Evolutionary conservation across 2,329 filamentous ascomycete species (phyloP).

Genomic region (Monilinia fructigena): DNA sequence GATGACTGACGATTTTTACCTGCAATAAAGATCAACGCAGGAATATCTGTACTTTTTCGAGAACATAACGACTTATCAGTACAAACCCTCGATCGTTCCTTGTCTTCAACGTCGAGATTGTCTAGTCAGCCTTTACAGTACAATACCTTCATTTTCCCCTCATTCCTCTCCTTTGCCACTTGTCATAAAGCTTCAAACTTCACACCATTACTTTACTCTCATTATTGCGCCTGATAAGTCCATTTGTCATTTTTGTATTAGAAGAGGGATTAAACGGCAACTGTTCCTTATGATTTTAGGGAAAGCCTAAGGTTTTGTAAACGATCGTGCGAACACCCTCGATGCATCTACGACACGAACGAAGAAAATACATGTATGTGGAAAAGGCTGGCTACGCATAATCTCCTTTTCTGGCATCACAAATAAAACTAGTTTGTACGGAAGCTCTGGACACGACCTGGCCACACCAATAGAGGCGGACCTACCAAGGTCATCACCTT

Average conservation of each 20-base stretch:
- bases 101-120: background rate
- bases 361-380: constrained; percentile 8
- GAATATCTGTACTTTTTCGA: background rate
- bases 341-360: background rate
- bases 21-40: too few species aligned
- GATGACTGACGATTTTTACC: too few species aligned
- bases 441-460: constrained; percentile 2
- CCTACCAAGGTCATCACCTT: constrained; percentile 11
- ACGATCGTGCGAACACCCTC: constrained; percentile 10
- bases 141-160: background rate
- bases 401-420: background rate
- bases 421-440: background rate
- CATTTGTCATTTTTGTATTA: background rate
- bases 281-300: background rate
- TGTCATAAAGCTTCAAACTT: background rate
- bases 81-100: background rate
- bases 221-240: background rate
- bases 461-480: constrained; percentile 9
- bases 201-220: background rate
- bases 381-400: background rate
- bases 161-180: too few species aligned
- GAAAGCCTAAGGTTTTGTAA: background rate
- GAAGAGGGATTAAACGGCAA: background rate
- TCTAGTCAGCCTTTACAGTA: background rate
- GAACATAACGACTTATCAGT: background rate